phyloP scores from a whole-genome alignment of 164 flowering plant species.

The Annona cherimola region DNA sequence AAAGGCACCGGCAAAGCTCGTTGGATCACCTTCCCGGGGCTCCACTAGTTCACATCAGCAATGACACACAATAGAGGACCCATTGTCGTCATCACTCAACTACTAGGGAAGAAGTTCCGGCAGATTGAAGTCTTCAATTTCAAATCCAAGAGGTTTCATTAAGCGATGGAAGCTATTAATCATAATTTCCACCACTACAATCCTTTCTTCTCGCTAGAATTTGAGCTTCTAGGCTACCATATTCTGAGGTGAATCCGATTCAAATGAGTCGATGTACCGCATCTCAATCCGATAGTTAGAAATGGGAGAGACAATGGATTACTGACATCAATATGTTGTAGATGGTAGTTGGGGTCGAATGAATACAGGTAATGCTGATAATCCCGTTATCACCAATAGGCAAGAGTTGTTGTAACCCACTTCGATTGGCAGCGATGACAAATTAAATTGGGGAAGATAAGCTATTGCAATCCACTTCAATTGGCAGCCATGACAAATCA shows the following conservation, averaged over 20 bases:
- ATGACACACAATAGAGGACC: constrained; percentile 40
- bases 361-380: no score
- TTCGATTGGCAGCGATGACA: no score
- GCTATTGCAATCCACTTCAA: no score
- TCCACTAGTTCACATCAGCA: constrained; percentile 84
- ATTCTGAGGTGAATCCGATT: constrained; percentile 51
- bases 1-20: constrained; percentile 1
- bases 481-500: no score
- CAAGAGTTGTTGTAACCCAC: no score
- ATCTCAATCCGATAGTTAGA: constrained; percentile 46
- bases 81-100: constrained; percentile 71
- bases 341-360: no score
- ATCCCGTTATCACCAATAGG: no score
- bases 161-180: constrained; percentile 49
- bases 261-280: constrained; percentile 42
- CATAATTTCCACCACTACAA: constrained; percentile 71
- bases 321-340: no score
- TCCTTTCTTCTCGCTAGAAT: constrained; percentile 69
- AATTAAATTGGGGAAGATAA: no score
- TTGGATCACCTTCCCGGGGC: constrained; percentile 73
- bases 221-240: constrained; percentile 61
- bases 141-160: constrained; percentile 31
- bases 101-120: constrained; percentile 39
- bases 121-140: constrained; percentile 72
- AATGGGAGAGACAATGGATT: no score